A percentile compares a stretch with the other conserved stretches of the same genome.
phyloP scores from a whole-genome alignment of 2,329 filamentous ascomycete genomes.

The Microdochium bolleyi region DNA sequence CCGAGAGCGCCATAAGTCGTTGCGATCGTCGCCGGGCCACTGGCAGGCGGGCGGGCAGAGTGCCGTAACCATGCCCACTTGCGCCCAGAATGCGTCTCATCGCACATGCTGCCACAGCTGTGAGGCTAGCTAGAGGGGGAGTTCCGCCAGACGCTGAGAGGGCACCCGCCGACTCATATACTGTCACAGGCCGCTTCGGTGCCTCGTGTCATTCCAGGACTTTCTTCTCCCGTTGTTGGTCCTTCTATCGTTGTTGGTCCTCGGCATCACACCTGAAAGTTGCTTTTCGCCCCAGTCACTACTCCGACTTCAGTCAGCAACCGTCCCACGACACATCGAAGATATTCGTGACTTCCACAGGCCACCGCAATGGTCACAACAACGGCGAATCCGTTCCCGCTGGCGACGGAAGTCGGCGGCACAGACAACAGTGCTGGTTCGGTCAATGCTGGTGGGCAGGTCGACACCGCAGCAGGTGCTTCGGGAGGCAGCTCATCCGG shows the following conservation, averaged over 20 bases:
- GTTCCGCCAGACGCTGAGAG: neutral
- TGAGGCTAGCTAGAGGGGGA: neutral
- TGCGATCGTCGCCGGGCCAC: neutral
- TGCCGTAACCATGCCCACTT: neutral
- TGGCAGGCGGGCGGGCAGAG: neutral
- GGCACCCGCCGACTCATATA: neutral
- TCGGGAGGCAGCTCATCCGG: conserved; percentile 52
- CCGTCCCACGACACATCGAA: neutral
- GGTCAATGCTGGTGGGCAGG: conserved; percentile 20
- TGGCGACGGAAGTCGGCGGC: conserved; percentile 30
- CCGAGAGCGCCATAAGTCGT: neutral
- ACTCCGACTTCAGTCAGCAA: neutral
- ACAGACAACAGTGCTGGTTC: conserved; percentile 23
- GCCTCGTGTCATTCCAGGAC: neutral
- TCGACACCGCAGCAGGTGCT: conserved; percentile 54
- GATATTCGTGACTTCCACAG: neutral
- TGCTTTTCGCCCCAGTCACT: neutral
- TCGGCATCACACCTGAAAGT: neutral
- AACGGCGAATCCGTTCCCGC: conserved; percentile 29
- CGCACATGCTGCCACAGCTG: neutral
- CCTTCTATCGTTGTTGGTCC: neutral
- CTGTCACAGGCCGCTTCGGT: neutral
- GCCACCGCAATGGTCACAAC: conserved; percentile 26
- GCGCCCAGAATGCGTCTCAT: neutral
- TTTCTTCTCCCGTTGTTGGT: neutral